Conservation (phyloP, 1,139 yeast species). For the Yamadazyma songkhlaensis region DNA sequence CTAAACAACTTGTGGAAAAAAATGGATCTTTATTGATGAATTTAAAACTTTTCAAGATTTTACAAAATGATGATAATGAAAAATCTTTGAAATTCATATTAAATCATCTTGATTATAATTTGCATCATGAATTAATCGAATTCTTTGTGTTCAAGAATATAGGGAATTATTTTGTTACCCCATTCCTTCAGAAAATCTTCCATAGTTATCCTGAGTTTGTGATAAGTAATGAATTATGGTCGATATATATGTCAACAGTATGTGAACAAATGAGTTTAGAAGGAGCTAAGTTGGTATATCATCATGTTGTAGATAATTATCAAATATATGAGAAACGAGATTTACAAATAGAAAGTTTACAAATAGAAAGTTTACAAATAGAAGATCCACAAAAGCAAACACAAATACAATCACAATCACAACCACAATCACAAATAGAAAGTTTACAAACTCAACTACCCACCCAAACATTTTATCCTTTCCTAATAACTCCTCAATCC, state of each 20-base stretch:
- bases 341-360: too few species aligned
- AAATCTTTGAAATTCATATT: slow-evolving; percentile 1
- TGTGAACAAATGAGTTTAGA: slow-evolving; percentile 24
- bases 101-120: slow-evolving; percentile 1
- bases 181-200: slow-evolving; percentile 22
- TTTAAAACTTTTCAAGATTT: slow-evolving; percentile 6
- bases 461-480: slow-evolving; percentile 22
- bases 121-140: slow-evolving; percentile 18
- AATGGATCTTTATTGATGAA: slow-evolving; percentile 2
- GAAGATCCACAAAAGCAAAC: not conserved
- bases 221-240: slow-evolving; percentile 39
- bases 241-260: slow-evolving; percentile 23
- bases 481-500: slow-evolving; percentile 26
- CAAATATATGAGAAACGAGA: slow-evolving; percentile 15
- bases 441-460: slow-evolving; percentile 10
- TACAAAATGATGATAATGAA: slow-evolving; percentile 1
- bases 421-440: not conserved
- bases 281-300: slow-evolving; percentile 36
- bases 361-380: not conserved
- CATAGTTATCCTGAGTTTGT: slow-evolving; percentile 14
- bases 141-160: slow-evolving; percentile 11
- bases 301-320: slow-evolving; percentile 32
- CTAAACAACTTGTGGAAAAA: not conserved
- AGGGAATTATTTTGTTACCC: slow-evolving; percentile 1
- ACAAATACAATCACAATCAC: not conserved